Evolutionary conservation across 2,329 filamentous ascomycete genomes (phyloP), one percentile per base, ranked within the genome.

Genomic region (Tolypocladium ophioglossoides): DNA sequence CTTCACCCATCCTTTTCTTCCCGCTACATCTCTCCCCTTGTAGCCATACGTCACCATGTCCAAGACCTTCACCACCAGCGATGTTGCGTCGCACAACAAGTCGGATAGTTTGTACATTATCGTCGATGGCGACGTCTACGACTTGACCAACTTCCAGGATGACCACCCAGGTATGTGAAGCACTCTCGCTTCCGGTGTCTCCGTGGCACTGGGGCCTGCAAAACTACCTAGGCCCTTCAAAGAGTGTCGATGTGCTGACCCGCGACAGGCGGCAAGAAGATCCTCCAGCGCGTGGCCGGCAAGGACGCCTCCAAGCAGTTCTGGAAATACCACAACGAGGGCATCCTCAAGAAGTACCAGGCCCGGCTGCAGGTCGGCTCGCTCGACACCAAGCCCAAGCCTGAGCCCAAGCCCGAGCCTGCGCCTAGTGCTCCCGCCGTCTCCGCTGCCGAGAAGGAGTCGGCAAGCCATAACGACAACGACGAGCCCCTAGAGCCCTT

Each of bases 71-170:
- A 87, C 85, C 53, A 79, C 84, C 61, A 81, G 81, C 75, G 91
- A 96, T 69, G 92, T 99, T 59, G 85, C 91, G 68, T 84, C 87
- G 73, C 91, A 97, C 73, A 96, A 90, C 79, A 96, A 92, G 75
- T 72, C 85, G 48, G 84, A 90, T 66, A 86, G 85, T 68, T 78
- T 96, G 57, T 97, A 85, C 83, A 89, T 97, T 66, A 83, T 95
- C 60, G 84, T 97, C 61, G 92, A 97, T 62, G 87, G 91, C 64
- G 92, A 97, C 72, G 92, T 97, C 62, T 97, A 96, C 72, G 92
- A 99, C 68, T 70, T 97, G 64, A 95, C 91, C 63, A 91, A 85
- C 66, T 92, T 92, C 70, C 86, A 89, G 69, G 85, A 91, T 57
- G 87, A 91, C 61, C 88, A 92, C 70, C 89, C 88, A 69, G 90